A percentile compares a stretch with the other conserved stretches of the same genome.
These are phyloP conservation scores for Amanita rubescens DNA, from an alignment of 768 basidiomycete genomes.

Conservation along the genomic window DNA sequence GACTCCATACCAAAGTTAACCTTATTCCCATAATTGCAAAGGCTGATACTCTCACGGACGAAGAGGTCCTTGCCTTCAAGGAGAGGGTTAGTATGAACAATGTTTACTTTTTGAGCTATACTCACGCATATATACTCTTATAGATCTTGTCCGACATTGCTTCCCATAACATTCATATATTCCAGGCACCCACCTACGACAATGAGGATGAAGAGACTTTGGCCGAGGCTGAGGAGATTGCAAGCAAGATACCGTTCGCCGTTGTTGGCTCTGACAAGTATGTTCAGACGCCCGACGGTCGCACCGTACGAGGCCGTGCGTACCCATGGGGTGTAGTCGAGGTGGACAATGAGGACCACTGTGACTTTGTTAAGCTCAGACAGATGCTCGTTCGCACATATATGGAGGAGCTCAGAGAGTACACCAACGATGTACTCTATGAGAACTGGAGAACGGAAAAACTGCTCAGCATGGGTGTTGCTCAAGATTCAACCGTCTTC, in stretches of 20 bases:
- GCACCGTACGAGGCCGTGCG: slow-evolving; percentile 86
- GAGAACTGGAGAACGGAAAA: slow-evolving; percentile 99
- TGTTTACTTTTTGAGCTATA: slow-evolving; percentile 1
- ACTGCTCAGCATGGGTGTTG: slow-evolving; percentile 93
- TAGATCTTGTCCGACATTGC: slow-evolving; percentile 91
- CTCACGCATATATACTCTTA: not conserved
- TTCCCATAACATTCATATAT: slow-evolving; percentile 94
- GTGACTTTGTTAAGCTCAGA: slow-evolving; percentile 98
- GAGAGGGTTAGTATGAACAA: slow-evolving; percentile 52
- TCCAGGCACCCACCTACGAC: slow-evolving; percentile 96
- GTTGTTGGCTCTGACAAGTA: slow-evolving; percentile 90
- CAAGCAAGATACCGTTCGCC: slow-evolving; percentile 97
- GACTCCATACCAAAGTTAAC: slow-evolving; percentile 96
- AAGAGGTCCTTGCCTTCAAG: slow-evolving; percentile 92
- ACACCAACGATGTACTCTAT: slow-evolving; percentile 92
- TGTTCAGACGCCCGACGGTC: slow-evolving; percentile 79
- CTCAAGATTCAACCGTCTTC: slow-evolving; percentile 96
- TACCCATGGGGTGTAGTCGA: slow-evolving; percentile 99
- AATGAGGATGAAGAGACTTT: slow-evolving; percentile 98
- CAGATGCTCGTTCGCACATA: slow-evolving; percentile 99
- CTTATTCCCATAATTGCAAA: slow-evolving; percentile 98
- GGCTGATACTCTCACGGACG: slow-evolving; percentile 95
- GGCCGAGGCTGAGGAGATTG: slow-evolving; percentile 96
- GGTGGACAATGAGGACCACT: slow-evolving; percentile 98
- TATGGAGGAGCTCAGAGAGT: slow-evolving; percentile 98